Conservation (phyloP, 2,329 filamentous ascomycete genomes). For the Fusarium humuli region DNA sequence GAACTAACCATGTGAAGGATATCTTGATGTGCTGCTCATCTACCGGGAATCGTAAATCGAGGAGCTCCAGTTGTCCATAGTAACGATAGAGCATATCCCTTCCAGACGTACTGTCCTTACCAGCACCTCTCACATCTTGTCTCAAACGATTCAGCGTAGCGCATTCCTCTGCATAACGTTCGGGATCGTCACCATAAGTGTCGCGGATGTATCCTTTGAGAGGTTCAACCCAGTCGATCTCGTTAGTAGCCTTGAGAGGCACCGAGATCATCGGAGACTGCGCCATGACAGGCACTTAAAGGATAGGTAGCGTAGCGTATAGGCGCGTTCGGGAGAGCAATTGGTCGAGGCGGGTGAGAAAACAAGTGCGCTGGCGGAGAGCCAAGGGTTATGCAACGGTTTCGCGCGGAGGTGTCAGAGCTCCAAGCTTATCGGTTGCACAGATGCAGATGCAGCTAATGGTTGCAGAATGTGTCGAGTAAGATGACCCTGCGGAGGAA, state of each 20-base stretch:
- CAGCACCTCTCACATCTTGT: slow-evolving; percentile 98
- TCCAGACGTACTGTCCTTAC: slow-evolving; percentile 94
- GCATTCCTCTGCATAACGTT: slow-evolving; percentile 96
- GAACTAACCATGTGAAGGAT: slow-evolving; percentile 88
- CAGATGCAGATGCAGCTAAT: slow-evolving; percentile 32
- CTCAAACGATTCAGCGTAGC: slow-evolving; percentile 91
- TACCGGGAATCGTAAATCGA: slow-evolving; percentile 94
- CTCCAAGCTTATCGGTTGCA: slow-evolving; percentile 27
- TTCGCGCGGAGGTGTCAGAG: slow-evolving; percentile 25
- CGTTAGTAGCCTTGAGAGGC: slow-evolving; percentile 93
- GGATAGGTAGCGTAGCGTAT: slow-evolving; percentile 10
- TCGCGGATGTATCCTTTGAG: slow-evolving; percentile 93
- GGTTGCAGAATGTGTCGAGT: slow-evolving; percentile 17
- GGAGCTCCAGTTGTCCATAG: slow-evolving; percentile 94
- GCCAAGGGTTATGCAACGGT: slow-evolving; percentile 39
- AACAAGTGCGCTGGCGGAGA: slow-evolving; percentile 23
- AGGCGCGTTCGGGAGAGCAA: slow-evolving; percentile 11
- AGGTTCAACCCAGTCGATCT: slow-evolving; percentile 96
- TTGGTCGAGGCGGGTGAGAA: slow-evolving; percentile 30
- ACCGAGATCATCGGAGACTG: slow-evolving; percentile 95
- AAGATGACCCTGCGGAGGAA: slow-evolving; percentile 17
- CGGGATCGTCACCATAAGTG: slow-evolving; percentile 95
- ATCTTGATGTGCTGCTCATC: slow-evolving; percentile 99
- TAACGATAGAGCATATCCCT: slow-evolving; percentile 95
- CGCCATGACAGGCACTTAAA: slow-evolving; percentile 65